Conservation (phyloP, 257 asterid species). For the Solanum medicagineum region DNA sequence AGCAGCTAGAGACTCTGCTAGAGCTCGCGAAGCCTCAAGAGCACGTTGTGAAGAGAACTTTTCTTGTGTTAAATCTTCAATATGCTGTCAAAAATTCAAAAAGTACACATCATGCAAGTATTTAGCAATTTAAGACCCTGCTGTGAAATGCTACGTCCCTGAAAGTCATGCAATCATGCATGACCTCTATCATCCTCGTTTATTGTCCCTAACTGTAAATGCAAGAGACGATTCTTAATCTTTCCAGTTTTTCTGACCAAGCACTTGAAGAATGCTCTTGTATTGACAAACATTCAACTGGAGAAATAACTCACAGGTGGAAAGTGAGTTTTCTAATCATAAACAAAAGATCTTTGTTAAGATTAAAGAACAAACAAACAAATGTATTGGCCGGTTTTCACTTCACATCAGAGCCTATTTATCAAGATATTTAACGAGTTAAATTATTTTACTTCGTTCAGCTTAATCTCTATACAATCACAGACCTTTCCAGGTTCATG, state of each 20-base stretch:
- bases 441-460: neutral
- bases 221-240: neutral
- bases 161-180: neutral
- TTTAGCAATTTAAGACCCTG: neutral
- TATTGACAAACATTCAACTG: neutral
- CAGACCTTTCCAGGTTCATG: neutral
- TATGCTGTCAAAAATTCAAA: conserved; percentile 45
- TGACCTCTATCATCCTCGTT: neutral
- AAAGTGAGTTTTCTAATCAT: neutral
- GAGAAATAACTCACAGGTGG: neutral
- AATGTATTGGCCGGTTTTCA: neutral
- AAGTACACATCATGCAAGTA: neutral
- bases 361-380: neutral
- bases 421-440: neutral
- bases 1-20: conserved; percentile 88
- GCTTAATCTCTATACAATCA: neutral
- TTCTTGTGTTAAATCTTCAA: conserved; percentile 94
- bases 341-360: neutral
- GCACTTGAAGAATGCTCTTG: neutral
- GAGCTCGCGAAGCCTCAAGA: conserved; percentile 76
- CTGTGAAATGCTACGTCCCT: neutral
- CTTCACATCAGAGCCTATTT: neutral
- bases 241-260: neutral
- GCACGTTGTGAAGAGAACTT: conserved; percentile 93
- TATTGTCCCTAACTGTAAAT: neutral